These are phyloP conservation scores for Zancudomyces culisetae DNA, from an alignment of 371 early-diverging fungal genomes.

Conservation along the genomic window DNA sequence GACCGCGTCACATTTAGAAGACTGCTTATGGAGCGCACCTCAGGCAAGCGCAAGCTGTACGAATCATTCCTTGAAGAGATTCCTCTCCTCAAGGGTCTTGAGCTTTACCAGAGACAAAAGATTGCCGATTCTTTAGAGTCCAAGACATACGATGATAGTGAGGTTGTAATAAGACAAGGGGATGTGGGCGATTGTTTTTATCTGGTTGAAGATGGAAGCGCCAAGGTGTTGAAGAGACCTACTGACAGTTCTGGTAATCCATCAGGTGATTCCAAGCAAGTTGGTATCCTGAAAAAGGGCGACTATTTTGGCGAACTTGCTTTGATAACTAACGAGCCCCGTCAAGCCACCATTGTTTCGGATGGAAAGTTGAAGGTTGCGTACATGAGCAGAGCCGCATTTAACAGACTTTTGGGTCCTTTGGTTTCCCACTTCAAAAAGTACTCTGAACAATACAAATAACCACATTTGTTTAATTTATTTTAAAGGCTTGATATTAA, in stretches of 20 bases:
- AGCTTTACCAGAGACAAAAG: constrained; percentile 82
- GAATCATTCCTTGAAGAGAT: constrained; percentile 83
- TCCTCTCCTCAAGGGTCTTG: constrained; percentile 57
- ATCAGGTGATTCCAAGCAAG: constrained; percentile 27
- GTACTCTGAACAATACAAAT: constrained; percentile 1
- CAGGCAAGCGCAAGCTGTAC: constrained; percentile 78
- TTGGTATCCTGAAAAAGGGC: constrained; percentile 60
- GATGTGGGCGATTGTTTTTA: constrained; percentile 64
- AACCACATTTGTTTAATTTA: constrained; percentile 1
- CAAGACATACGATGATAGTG: constrained; percentile 55
- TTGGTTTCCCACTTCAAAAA: constrained; percentile 52
- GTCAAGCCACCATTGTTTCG: constrained; percentile 82
- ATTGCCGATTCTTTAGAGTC: constrained; percentile 87
- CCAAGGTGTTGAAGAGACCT: constrained; percentile 41
- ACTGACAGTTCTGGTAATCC: not conserved
- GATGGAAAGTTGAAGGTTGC: constrained; percentile 78
- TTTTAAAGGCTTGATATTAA: not conserved
- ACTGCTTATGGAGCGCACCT: constrained; percentile 85
- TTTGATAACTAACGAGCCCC: constrained; percentile 70
- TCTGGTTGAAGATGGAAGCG: constrained; percentile 82
- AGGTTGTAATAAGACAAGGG: constrained; percentile 71
- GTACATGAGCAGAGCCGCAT: constrained; percentile 75
- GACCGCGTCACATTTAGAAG: constrained; percentile 89
- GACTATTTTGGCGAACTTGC: constrained; percentile 96
- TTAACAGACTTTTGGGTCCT: constrained; percentile 81